Base-by-base conservation (phyloP, 163 green algal genomes). In the Volvox carteri region DNA sequence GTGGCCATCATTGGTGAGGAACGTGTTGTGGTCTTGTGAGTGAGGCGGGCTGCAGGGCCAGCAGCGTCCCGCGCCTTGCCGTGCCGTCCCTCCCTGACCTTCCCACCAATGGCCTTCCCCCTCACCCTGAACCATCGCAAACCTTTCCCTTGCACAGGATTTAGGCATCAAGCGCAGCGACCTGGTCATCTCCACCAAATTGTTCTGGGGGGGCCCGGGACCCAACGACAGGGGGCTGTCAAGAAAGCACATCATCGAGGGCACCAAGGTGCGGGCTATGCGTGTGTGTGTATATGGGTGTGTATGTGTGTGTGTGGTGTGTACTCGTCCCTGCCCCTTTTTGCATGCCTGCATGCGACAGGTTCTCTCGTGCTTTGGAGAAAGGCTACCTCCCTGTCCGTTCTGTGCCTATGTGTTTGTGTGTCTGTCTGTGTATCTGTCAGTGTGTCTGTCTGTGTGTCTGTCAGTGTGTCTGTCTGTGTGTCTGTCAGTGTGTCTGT, bases 211-310 rank as follows among this genome's bases (percentile, higher is more conserved):
- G 37, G 93, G 95, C 39, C 83, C 73, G 30, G 93, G 91, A 0
- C 92, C 92, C 77, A 98, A 96, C 70, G 93, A 96, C 88, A 93
- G 83, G 70, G 96, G 96, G 11, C 94, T 98, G 16, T 95, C 89
- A 25, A 89, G 96, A 25, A 99, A 98, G 90, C 96, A 98, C 90
- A 95, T 98, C 83, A 90, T 99, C 0, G 96, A 98, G 89, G 96
- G 97, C 41, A 94, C 90, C 44, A 91, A 94, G 94, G 94, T 48
- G 4, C 2, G n/a, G n/a, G n/a, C n/a, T n/a, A n/a, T 16, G 50
- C 19, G 56, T 25, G 56, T 44, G 39, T 44, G 14, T 86, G 50
- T 58, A 16, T 58, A 58, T 58, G 50, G 12, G 50, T 58, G 50
- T 58, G 50, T 58, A 58, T 58, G 50, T 58, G 16, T 58, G 50